phyloP scores from a whole-genome alignment of 1,139 yeast species.

The Suhomyces terraborum region DNA sequence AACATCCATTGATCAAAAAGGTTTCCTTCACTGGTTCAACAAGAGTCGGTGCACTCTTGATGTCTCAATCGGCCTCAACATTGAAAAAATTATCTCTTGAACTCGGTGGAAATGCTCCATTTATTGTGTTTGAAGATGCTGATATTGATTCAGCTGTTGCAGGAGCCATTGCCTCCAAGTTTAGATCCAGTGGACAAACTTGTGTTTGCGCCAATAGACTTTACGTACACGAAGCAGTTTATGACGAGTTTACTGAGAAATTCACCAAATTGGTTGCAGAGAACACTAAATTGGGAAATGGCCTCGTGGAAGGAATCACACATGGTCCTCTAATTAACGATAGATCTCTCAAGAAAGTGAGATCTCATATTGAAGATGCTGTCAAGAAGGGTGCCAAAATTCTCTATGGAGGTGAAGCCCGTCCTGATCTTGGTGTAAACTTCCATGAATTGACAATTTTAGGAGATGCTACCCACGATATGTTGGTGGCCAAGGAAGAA shows the following conservation, averaged over 20 bases:
- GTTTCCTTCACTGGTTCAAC: slow-evolving; percentile 63
- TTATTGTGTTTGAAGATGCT: slow-evolving; percentile 51
- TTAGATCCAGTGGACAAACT: slow-evolving; percentile 80
- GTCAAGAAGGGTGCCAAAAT: slow-evolving; percentile 43
- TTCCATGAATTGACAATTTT: slow-evolving; percentile 46
- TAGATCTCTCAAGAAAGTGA: slow-evolving; percentile 42
- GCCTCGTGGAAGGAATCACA: slow-evolving; percentile 44
- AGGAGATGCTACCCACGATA: slow-evolving; percentile 40
- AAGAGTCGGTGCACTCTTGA: slow-evolving; percentile 52
- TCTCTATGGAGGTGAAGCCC: slow-evolving; percentile 43
- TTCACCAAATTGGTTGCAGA: slow-evolving; percentile 34
- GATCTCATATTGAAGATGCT: slow-evolving; percentile 45
- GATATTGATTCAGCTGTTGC: slow-evolving; percentile 49
- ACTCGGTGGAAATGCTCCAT: slow-evolving; percentile 57
- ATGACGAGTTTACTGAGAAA: slow-evolving; percentile 54
- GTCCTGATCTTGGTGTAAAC: slow-evolving; percentile 41
- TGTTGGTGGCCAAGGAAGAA: slow-evolving; percentile 45
- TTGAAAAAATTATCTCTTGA: slow-evolving; percentile 54
- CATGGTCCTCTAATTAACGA: slow-evolving; percentile 49
- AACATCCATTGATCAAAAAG: slow-evolving; percentile 44
- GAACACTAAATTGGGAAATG: slow-evolving; percentile 34
- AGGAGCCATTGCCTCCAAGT: slow-evolving; percentile 57
- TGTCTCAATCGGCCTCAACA: slow-evolving; percentile 49
- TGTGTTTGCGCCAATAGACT: slow-evolving; percentile 89
- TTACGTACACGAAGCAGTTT: slow-evolving; percentile 68